A percentile compares a stretch with the other conserved stretches of the same genome.
These are phyloP conservation scores for Acacia concinna DNA, from an alignment of 331 rosid species.

Conservation along the genomic window DNA sequence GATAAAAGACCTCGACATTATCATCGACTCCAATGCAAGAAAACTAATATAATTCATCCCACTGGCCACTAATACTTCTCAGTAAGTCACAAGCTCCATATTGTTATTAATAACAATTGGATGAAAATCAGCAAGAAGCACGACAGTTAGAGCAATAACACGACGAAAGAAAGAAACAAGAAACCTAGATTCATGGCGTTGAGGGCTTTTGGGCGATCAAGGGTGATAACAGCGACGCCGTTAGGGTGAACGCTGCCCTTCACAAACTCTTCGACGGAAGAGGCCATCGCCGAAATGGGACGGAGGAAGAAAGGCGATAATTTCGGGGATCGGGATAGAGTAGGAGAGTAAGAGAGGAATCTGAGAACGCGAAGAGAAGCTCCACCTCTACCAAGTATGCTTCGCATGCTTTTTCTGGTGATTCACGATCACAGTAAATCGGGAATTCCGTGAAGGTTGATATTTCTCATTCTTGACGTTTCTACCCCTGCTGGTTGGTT, in stretches of 20 bases:
- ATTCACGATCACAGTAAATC: neutral
- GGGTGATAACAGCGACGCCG: constrained; percentile 91
- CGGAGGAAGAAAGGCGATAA: constrained; percentile 37
- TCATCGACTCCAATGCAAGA: constrained; percentile 9
- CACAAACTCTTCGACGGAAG: constrained; percentile 61
- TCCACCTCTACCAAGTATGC: constrained; percentile 25
- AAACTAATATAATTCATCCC: constrained; percentile 10
- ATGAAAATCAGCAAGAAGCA: constrained; percentile 2
- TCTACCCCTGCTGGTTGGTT: neutral
- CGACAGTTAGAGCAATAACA: neutral
- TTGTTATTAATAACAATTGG: constrained; percentile 3
- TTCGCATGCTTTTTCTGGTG: constrained; percentile 33
- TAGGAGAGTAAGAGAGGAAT: constrained; percentile 29
- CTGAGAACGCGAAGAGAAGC: constrained; percentile 28
- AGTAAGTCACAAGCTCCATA: constrained; percentile 7
- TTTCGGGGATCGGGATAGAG: constrained; percentile 30
- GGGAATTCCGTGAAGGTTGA: neutral
- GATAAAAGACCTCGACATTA: constrained; percentile 2
- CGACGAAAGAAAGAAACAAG: neutral
- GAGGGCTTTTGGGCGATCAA: constrained; percentile 98
- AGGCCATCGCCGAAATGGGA: constrained; percentile 68
- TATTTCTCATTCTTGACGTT: neutral
- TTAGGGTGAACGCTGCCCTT: constrained; percentile 70
- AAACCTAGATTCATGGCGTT: constrained; percentile 92
- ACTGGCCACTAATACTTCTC: neutral